Evolutionary conservation across 176 grass and related monocot genomes (phyloP).

Genomic region (Zea mays): Zm-B73-REFERENCE-NAM-5.0 NC_050100.1:4105001-4105500

Average conservation of each 20-base stretch:
- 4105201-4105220: background rate
- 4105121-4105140: conserved; percentile 3
- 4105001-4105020: conserved; percentile 83
- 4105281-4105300: background rate
- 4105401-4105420: background rate
- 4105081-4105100: background rate
- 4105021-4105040: background rate
- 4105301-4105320: background rate
- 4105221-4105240: background rate
- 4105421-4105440: background rate
- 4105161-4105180: background rate
- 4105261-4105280: background rate
- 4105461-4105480: background rate
- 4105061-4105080: conserved; percentile 11
- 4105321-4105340: background rate
- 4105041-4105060: background rate
- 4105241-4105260: background rate
- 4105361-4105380: background rate
- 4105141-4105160: background rate
- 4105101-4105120: background rate
- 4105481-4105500: background rate
- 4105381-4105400: background rate
- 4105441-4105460: background rate
- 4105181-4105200: background rate
- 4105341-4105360: background rate